These are phyloP conservation scores for Pyrenula massariospora DNA, from an alignment of 495 filamentous ascomycete species.

Conservation along the genomic window DNA sequence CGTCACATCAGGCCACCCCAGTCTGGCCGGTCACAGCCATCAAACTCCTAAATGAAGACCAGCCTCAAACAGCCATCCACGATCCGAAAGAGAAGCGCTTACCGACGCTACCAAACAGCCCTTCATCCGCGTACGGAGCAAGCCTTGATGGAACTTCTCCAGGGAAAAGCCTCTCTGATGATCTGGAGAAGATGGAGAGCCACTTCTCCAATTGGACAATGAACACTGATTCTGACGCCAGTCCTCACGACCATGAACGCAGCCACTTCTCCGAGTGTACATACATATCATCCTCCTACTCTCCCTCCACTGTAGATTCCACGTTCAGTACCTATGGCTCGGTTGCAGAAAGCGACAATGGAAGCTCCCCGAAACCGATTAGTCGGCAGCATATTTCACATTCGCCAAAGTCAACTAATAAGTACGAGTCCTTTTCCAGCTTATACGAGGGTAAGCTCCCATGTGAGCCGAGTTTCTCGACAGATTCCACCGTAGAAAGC, in stretches of 20 bases:
- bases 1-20: slow-evolving; percentile 12
- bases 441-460: not conserved
- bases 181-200: not conserved
- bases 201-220: not conserved
- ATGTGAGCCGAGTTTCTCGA: slow-evolving; percentile 1
- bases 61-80: slow-evolving; percentile 18
- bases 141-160: not conserved
- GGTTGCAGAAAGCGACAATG: not conserved
- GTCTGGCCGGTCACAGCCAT: slow-evolving; percentile 6
- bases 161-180: not conserved
- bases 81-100: slow-evolving; percentile 27
- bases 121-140: slow-evolving; percentile 33
- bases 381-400: not conserved
- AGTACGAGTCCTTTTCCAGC: not conserved
- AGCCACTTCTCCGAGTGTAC: slow-evolving; percentile 34
- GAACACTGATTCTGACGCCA: not conserved
- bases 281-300: not conserved
- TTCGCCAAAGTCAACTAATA: not conserved
- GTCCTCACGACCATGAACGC: slow-evolving; percentile 1
- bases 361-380: not conserved
- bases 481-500: not conserved
- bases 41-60: slow-evolving; percentile 8
- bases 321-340: not conserved
- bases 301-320: not conserved
- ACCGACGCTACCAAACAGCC: slow-evolving; percentile 33